A percentile compares a stretch with the other conserved stretches of the same genome.
phyloP scores from a whole-genome alignment of 2,329 filamentous ascomycete genomes.

The Incumbomyces lentus region DNA sequence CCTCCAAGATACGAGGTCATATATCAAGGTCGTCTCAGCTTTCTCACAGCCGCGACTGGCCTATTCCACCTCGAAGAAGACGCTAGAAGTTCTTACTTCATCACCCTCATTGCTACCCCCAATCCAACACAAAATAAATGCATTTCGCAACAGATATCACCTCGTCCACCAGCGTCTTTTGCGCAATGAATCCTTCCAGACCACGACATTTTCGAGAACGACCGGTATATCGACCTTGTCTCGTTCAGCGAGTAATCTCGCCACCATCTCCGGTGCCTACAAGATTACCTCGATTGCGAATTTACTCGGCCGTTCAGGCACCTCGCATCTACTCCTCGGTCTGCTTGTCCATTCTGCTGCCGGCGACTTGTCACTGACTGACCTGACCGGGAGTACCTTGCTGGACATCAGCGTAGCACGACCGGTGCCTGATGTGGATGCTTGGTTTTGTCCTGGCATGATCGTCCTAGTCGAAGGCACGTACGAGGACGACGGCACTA shows the following conservation, averaged over 20 bases:
- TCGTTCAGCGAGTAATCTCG: constrained; percentile 46
- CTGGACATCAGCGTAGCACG: constrained; percentile 73
- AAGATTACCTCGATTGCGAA: constrained; percentile 80
- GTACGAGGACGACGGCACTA: constrained; percentile 87
- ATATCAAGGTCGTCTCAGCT: constrained; percentile 73
- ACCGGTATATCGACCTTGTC: constrained; percentile 42
- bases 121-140: constrained; percentile 67
- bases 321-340: constrained; percentile 75
- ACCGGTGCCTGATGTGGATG: constrained; percentile 71
- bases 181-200: constrained; percentile 86
- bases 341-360: constrained; percentile 67
- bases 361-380: constrained; percentile 70
- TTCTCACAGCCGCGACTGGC: constrained; percentile 63
- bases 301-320: constrained; percentile 67
- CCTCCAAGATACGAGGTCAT: constrained; percentile 60
- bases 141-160: constrained; percentile 86
- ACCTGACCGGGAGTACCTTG: constrained; percentile 77
- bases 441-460: constrained; percentile 94
- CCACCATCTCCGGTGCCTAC: constrained; percentile 55
- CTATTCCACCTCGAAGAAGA: constrained; percentile 57
- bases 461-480: constrained; percentile 87
- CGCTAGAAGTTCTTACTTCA: constrained; percentile 66
- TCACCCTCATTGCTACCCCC: constrained; percentile 64
- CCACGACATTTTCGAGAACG: constrained; percentile 59
- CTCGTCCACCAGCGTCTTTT: constrained; percentile 85